Evolutionary conservation across 495 filamentous ascomycete genomes (phyloP).

Genomic region (Pyrenula massariospora): DNA sequence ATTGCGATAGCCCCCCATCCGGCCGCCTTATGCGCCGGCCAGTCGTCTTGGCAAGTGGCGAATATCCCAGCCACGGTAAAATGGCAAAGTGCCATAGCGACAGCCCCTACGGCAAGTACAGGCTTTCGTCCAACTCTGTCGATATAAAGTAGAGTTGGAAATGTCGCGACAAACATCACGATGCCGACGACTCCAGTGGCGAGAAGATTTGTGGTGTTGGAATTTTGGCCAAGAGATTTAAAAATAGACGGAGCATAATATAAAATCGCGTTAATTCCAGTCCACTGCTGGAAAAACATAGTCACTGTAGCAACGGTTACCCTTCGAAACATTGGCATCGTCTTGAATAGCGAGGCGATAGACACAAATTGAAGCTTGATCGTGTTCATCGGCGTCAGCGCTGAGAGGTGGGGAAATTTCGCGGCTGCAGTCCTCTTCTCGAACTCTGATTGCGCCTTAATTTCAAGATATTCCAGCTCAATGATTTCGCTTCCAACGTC

Average conservation of each 20-base stretch:
- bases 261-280: slow-evolving; percentile 59
- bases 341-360: slow-evolving; percentile 61
- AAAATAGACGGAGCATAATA: slow-evolving; percentile 73
- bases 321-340: slow-evolving; percentile 61
- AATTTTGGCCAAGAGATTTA: slow-evolving; percentile 48
- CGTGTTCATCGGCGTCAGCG: slow-evolving; percentile 44
- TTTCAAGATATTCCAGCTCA: slow-evolving; percentile 69
- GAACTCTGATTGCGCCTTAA: slow-evolving; percentile 67
- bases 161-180: slow-evolving; percentile 57
- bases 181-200: slow-evolving; percentile 75
- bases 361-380: slow-evolving; percentile 63
- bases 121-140: slow-evolving; percentile 56
- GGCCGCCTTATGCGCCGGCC: slow-evolving; percentile 45
- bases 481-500: slow-evolving; percentile 47
- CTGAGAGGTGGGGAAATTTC: slow-evolving; percentile 55
- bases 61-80: slow-evolving; percentile 68
- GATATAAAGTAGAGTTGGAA: slow-evolving; percentile 57
- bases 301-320: slow-evolving; percentile 56
- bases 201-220: slow-evolving; percentile 54
- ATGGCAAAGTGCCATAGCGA: slow-evolving; percentile 55
- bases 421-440: slow-evolving; percentile 65
- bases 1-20: slow-evolving; percentile 72
- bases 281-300: slow-evolving; percentile 76
- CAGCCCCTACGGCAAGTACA: slow-evolving; percentile 49
- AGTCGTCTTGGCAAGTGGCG: slow-evolving; percentile 47